phyloP scores from a whole-genome alignment of 495 filamentous ascomycete genomes.

The Penicillium canescens region DNA sequence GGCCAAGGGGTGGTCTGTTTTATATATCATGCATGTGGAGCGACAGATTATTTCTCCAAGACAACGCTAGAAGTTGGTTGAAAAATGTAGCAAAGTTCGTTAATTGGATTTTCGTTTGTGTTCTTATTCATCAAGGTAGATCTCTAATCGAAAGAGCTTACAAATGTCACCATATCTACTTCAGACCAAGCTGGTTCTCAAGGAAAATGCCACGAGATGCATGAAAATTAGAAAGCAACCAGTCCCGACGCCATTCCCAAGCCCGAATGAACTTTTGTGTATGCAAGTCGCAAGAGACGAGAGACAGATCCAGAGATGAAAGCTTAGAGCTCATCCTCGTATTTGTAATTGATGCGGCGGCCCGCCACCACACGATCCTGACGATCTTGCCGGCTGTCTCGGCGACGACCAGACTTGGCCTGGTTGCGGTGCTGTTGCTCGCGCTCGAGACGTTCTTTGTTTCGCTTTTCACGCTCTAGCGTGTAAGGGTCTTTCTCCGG shows the following conservation, averaged over 20 bases:
- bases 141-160: neutral
- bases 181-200: neutral
- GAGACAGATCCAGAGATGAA: neutral
- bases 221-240: neutral
- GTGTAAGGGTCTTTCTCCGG: slow-evolving; percentile 68
- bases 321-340: slow-evolving; percentile 53
- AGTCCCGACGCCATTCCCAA: slow-evolving; percentile 1
- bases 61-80: too few species aligned
- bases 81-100: neutral
- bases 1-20: too few species aligned
- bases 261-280: neutral
- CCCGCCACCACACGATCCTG: slow-evolving; percentile 51
- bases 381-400: slow-evolving; percentile 54
- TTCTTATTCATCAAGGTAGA: neutral
- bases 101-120: neutral
- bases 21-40: too few species aligned
- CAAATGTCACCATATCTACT: slow-evolving; percentile 1
- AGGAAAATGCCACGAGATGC: neutral
- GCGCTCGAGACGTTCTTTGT: slow-evolving; percentile 73
- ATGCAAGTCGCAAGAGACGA: neutral
- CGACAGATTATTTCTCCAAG: too few species aligned
- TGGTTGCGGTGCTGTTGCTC: slow-evolving; percentile 72
- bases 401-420: slow-evolving; percentile 46
- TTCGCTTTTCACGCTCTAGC: slow-evolving; percentile 72
- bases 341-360: slow-evolving; percentile 57